Evolutionary conservation across 2,329 filamentous ascomycete species (phyloP).

Genomic region (Eurotiales sp.): DNA sequence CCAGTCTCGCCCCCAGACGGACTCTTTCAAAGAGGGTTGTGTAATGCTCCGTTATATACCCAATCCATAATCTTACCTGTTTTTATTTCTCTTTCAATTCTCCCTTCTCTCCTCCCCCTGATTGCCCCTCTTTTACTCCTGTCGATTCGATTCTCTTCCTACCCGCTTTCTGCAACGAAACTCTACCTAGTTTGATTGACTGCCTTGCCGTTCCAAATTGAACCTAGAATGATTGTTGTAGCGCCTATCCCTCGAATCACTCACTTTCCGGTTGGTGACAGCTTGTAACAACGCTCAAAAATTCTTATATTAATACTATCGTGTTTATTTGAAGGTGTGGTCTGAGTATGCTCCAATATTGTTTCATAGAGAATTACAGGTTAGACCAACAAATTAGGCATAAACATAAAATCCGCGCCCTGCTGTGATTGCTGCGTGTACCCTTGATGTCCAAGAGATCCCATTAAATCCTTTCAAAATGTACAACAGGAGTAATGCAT

Average conservation of each 20-base stretch:
- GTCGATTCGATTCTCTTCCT: background rate
- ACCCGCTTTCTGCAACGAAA: background rate
- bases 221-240: conserved; percentile 3
- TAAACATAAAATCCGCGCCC: too few species aligned
- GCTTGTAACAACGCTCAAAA: background rate
- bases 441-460: too few species aligned
- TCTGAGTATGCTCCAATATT: too few species aligned
- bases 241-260: conserved; percentile 1
- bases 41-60: conserved; percentile 17
- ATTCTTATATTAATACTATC: background rate
- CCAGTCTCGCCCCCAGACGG: conserved; percentile 12
- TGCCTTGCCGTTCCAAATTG: conserved; percentile 5
- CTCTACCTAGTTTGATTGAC: background rate
- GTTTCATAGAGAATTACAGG: too few species aligned
- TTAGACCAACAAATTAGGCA: too few species aligned
- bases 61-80: conserved; percentile 17
- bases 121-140: background rate
- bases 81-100: conserved; percentile 8
- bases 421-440: too few species aligned
- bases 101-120: background rate
- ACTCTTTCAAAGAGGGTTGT: conserved; percentile 15
- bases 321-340: too few species aligned
- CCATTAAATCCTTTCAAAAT: too few species aligned
- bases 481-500: too few species aligned
- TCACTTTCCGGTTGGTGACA: conserved; percentile 1